Base-by-base conservation (phyloP, 2,329 filamentous ascomycete genomes). In the Podosphaera xanthii region DNA sequence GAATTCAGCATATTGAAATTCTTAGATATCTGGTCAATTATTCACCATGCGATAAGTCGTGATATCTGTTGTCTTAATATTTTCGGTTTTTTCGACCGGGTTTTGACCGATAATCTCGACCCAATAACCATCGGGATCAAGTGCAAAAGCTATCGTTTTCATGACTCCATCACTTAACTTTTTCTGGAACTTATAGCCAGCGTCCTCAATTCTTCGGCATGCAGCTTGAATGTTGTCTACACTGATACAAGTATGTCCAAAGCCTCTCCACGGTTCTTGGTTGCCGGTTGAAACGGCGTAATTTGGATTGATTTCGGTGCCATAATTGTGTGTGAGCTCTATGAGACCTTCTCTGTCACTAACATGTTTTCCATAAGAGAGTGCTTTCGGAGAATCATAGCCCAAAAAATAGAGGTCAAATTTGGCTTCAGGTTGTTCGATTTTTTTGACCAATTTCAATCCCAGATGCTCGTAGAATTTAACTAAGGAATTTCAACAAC, bases 391-490 rank as follows among this genome's bases (percentile, higher is more conserved):
- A 38, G 81, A 79, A 69, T 95, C 84, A 73, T 94, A 97, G 61
- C 84, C 89, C 61, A 98, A 77, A 74, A 97, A 97, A 76, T 97
- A 97, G 35, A 96, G 81, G 67, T 92, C 87, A 71, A 97, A 97
- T 69, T 94, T 95, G 71, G 81, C 81, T 61, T 95, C 89, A 12
- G 90, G 86, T 68, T 88, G 86, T 62, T 84, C 76, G 54, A 92
- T 76, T 73, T 90, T 86, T 68, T 87, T 82, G 71, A 97, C 79
- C 62, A 89, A 73, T 69, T 77, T 89, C 79, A 97, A 82, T 66
- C 92, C 92, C 22, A 98, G 79, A 71, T 88, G 86, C 70, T 95
- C 84, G 72, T 97, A 98, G 73, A 94, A 98, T 65, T 91, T 86
- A 72, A 97, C 82, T 79, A 44, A 8, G 33, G 9, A 48, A 44